A percentile compares a stretch with the other conserved stretches of the same genome.
Conservation (phyloP, 306 rosid genomes). For the Lagenaria siceraria region DNA sequence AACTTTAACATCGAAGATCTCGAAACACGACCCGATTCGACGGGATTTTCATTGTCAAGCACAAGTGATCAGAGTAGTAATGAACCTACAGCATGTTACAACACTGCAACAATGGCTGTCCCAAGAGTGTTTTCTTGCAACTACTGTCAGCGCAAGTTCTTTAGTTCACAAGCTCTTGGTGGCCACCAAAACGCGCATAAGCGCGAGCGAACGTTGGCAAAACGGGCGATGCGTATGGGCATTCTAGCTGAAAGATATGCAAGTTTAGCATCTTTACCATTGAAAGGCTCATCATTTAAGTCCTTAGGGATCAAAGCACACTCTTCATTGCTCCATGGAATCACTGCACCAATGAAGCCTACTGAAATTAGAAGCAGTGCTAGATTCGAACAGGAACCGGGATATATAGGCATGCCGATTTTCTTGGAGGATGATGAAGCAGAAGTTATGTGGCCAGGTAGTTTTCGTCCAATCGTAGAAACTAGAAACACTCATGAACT, state of each 20-base stretch:
- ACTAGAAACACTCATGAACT: constrained; percentile 8
- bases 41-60: constrained; percentile 60
- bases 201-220: constrained; percentile 72
- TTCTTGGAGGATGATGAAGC: constrained; percentile 61
- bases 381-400: constrained; percentile 48
- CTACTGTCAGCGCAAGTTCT: constrained; percentile 80
- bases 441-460: constrained; percentile 75
- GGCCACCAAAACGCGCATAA: constrained; percentile 96
- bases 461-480: constrained; percentile 47
- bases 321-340: constrained; percentile 57
- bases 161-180: constrained; percentile 91
- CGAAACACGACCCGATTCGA: constrained; percentile 22
- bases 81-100: constrained; percentile 35
- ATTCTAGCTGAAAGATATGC: constrained; percentile 57
- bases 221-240: constrained; percentile 77
- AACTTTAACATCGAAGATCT: constrained; percentile 35
- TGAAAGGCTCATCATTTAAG: constrained; percentile 58
- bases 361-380: constrained; percentile 32
- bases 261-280: constrained; percentile 59
- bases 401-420: constrained; percentile 43
- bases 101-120: constrained; percentile 25
- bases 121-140: constrained; percentile 72
- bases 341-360: constrained; percentile 36
- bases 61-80: constrained; percentile 74
- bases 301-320: constrained; percentile 78